Evolutionary conservation across 495 filamentous ascomycete genomes (phyloP).

Genomic region (Penicillium egyptiacum): DNA sequence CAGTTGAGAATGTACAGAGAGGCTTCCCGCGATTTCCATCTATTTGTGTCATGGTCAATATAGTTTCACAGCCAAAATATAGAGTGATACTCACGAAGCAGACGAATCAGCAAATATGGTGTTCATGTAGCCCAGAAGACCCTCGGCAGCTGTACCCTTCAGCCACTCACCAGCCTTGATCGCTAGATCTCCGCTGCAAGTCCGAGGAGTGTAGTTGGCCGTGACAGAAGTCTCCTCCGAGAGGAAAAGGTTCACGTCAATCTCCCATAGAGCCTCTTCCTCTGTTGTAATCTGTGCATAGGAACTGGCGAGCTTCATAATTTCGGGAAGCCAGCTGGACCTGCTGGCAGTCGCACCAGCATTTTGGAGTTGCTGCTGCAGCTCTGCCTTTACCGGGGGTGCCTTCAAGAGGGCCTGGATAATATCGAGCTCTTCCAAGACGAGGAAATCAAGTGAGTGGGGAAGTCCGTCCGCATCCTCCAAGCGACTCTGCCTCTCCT

Average conservation of each 20-base stretch:
- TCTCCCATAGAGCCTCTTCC: slow-evolving; percentile 92
- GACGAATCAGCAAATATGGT: slow-evolving; percentile 57
- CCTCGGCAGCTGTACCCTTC: slow-evolving; percentile 65
- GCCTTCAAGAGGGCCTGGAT: slow-evolving; percentile 84
- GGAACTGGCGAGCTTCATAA: slow-evolving; percentile 76
- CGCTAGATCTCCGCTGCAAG: slow-evolving; percentile 84
- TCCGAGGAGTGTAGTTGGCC: slow-evolving; percentile 93
- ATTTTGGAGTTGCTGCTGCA: slow-evolving; percentile 68
- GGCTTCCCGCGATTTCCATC: slow-evolving; percentile 72
- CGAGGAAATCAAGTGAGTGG: slow-evolving; percentile 89
- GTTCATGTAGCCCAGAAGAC: slow-evolving; percentile 69
- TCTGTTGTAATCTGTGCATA: slow-evolving; percentile 92
- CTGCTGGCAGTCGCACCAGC: slow-evolving; percentile 55
- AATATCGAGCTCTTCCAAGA: slow-evolving; percentile 91
- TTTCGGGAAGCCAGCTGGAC: slow-evolving; percentile 70
- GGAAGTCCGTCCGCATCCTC: slow-evolving; percentile 92
- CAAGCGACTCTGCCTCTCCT: slow-evolving; percentile 80
- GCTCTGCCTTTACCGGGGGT: slow-evolving; percentile 78
- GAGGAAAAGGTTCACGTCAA: slow-evolving; percentile 92
- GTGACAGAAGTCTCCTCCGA: slow-evolving; percentile 93
- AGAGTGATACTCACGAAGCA: slow-evolving; percentile 50
- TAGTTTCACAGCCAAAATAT: slow-evolving; percentile 18
- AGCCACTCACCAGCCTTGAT: slow-evolving; percentile 95
- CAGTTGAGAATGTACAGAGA: slow-evolving; percentile 79
- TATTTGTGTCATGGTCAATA: slow-evolving; percentile 26